Percentiles rank a stretch among this genome's conserved stretches.
These are phyloP conservation scores for Termitomyces sp. DNA, from an alignment of 768 basidiomycete species.

Conservation along the genomic window DNA sequence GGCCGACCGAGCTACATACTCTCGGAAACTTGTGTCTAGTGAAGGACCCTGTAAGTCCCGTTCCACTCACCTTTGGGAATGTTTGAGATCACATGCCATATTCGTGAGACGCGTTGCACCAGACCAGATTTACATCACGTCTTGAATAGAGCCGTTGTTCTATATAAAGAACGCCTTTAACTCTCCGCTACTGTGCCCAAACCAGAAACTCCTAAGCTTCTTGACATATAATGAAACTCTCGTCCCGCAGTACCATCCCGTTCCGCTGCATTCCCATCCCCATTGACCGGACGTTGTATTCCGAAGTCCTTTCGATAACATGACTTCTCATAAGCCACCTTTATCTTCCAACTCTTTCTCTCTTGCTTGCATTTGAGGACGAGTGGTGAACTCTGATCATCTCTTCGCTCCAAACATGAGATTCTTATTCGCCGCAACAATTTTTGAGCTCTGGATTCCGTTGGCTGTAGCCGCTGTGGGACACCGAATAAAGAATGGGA, in stretches of 20 bases:
- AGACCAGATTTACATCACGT: not conserved
- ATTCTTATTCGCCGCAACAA: not conserved
- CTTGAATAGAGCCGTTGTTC: not conserved
- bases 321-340: not conserved
- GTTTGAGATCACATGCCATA: not conserved
- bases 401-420: not conserved
- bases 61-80: not conserved
- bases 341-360: not conserved
- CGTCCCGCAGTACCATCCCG: not conserved
- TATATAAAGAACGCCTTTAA: not conserved
- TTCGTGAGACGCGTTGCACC: not conserved
- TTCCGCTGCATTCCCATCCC: not conserved
- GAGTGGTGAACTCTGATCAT: not conserved
- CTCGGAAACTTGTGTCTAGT: not conserved
- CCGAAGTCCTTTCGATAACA: not conserved
- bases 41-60: not conserved
- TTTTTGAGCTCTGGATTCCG: not conserved
- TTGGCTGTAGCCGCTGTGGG: constrained; percentile 4
- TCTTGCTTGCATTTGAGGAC: not conserved
- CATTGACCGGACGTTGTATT: not conserved
- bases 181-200: not conserved
- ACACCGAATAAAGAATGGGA: constrained; percentile 26
- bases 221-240: not conserved
- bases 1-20: not conserved
- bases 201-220: not conserved